Evolutionary conservation across 1,284 basidiomycete genomes (phyloP).

Genomic region (Ganoderma resinaceum): DNA sequence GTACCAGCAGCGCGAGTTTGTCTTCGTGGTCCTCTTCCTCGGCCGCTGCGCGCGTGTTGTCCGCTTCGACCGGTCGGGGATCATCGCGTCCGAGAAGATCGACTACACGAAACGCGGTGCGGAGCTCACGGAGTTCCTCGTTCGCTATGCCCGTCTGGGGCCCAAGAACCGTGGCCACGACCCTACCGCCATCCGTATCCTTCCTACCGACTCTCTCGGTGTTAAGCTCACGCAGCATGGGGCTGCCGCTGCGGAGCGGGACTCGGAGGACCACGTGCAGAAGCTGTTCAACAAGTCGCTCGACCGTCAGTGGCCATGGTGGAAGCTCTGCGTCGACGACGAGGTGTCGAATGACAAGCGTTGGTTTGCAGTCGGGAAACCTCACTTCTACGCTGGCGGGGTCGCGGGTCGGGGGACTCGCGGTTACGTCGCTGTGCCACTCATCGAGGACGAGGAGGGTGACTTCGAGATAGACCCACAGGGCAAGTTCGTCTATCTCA

Average conservation of each 20-base stretch:
- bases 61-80: slow-evolving; percentile 20
- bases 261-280: slow-evolving; percentile 1
- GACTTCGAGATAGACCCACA: slow-evolving; percentile 1
- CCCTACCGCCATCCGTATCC: slow-evolving; percentile 8
- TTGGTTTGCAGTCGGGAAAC: slow-evolving; percentile 17
- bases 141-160: slow-evolving; percentile 8
- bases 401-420: slow-evolving; percentile 20
- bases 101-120: slow-evolving; percentile 12
- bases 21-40: slow-evolving; percentile 22
- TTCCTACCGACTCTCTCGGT: not conserved
- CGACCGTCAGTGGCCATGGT: not conserved
- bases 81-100: slow-evolving; percentile 20
- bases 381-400: slow-evolving; percentile 10
- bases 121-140: slow-evolving; percentile 2
- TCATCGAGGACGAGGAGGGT: not conserved
- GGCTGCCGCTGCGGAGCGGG: not conserved
- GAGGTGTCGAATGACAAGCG: not conserved
- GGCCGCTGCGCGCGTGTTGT: slow-evolving; percentile 20
- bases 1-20: slow-evolving; percentile 14
- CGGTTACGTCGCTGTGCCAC: slow-evolving; percentile 20
- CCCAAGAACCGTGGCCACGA: slow-evolving; percentile 17
- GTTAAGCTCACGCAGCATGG: not conserved
- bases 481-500: slow-evolving; percentile 14
- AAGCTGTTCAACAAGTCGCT: slow-evolving; percentile 6
- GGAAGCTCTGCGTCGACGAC: slow-evolving; percentile 4